Evolutionary conservation across 2,329 filamentous ascomycete genomes (phyloP).

Genomic region (Aureobasidium musti): DNA sequence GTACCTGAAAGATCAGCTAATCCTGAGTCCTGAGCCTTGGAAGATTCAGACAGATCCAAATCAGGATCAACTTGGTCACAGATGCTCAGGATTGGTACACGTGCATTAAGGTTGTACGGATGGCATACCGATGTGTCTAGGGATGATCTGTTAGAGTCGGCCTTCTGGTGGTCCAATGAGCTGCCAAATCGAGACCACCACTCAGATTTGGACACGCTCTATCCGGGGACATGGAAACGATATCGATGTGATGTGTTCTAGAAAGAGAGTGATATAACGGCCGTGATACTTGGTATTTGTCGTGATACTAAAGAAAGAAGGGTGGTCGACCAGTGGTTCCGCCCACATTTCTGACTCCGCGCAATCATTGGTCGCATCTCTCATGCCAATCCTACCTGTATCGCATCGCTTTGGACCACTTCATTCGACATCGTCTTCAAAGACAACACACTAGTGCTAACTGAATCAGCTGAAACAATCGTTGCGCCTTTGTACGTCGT

Average conservation of each 20-base stretch:
- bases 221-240: constrained; percentile 15
- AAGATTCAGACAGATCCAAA: background rate
- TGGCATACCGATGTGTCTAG: constrained; percentile 3
- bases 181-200: constrained; percentile 5
- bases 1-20: constrained; percentile 8
- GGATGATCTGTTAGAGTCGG: background rate
- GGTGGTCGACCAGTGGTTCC: constrained; percentile 16
- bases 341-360: constrained; percentile 14
- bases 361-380: constrained; percentile 15
- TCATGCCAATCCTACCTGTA: constrained; percentile 1
- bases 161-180: constrained; percentile 12
- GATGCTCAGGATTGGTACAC: background rate
- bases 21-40: background rate
- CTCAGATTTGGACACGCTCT: background rate
- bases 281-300: constrained; percentile 4
- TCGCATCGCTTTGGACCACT: background rate
- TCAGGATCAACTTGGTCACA: background rate
- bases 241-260: constrained; percentile 14
- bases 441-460: constrained; percentile 14
- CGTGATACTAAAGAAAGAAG: background rate
- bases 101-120: constrained; percentile 27
- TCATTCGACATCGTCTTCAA: background rate
- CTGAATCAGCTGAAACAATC: constrained; percentile 7
- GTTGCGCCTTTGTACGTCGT: background rate
- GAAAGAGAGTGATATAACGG: constrained; percentile 4